Conservation (phyloP, 345 rosid genomes). For the Syzygium aromaticum region DNA sequence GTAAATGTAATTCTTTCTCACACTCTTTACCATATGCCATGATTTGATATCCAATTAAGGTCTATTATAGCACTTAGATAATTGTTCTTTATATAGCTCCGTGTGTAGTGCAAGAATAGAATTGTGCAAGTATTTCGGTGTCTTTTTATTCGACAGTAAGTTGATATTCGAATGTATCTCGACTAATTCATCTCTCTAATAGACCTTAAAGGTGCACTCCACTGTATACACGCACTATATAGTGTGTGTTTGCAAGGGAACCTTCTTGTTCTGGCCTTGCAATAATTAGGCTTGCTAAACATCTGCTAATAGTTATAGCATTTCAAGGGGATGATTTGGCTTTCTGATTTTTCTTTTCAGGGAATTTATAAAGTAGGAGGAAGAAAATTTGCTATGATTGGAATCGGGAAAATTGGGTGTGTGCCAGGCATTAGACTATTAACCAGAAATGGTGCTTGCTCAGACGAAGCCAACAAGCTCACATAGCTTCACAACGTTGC, state of each 20-base stretch:
- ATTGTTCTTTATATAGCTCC: not conserved
- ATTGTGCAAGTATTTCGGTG: not conserved
- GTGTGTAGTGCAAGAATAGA: not conserved
- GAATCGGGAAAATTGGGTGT: not conserved
- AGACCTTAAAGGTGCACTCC: not conserved
- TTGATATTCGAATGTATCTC: not conserved
- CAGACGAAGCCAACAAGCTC: not conserved
- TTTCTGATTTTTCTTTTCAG: not conserved
- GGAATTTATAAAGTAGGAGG: conserved; percentile 1
- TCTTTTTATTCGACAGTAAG: not conserved
- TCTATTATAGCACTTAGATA: not conserved
- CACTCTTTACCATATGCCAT: not conserved
- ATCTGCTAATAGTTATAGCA: not conserved
- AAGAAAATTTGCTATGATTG: conserved; percentile 1
- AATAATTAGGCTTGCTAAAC: not conserved
- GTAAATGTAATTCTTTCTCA: not conserved
- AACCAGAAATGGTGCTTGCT: not conserved
- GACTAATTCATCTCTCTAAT: not conserved
- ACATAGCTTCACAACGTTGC: conserved; percentile 16
- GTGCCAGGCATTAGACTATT: not conserved
- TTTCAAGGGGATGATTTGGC: not conserved
- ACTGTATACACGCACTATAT: not conserved
- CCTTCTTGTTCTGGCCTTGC: not conserved
- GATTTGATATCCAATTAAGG: not conserved
- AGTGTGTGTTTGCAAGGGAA: not conserved